These are phyloP conservation scores for Fusarium sp. DNA, from an alignment of 2,329 filamentous ascomycete species.

Conservation along the genomic window DNA sequence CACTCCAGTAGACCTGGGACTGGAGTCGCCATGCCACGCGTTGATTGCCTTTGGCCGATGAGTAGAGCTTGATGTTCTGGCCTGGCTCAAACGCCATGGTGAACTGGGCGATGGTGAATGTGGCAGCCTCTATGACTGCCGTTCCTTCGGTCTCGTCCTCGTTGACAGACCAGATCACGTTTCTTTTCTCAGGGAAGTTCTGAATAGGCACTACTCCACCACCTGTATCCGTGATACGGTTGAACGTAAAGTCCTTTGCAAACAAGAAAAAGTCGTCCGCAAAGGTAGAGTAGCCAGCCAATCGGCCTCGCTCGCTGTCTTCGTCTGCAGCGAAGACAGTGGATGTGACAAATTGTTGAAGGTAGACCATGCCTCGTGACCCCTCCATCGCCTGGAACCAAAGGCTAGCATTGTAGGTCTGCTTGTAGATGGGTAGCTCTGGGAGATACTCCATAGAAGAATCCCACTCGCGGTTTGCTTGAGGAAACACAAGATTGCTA, in stretches of 20 bases:
- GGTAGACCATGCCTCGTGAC: slow-evolving; percentile 6
- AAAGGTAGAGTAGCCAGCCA: slow-evolving; percentile 1
- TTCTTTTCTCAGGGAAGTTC: background rate
- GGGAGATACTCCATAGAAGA: background rate
- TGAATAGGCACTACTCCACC: slow-evolving; percentile 1
- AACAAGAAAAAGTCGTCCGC: slow-evolving; percentile 16
- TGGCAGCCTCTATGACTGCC: background rate
- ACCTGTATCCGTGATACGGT: slow-evolving; percentile 9
- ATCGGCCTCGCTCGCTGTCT: slow-evolving; percentile 2
- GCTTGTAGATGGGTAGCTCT: slow-evolving; percentile 10
- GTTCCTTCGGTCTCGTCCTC: slow-evolving; percentile 17
- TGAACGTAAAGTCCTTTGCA: slow-evolving; percentile 11
- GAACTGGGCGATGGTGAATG: slow-evolving; percentile 16
- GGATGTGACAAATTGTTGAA: slow-evolving; percentile 18
- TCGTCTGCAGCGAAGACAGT: slow-evolving; percentile 1
- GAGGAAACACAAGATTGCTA: slow-evolving; percentile 19
- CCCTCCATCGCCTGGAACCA: slow-evolving; percentile 20
- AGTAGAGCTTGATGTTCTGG: slow-evolving; percentile 12
- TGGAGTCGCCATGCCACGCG: slow-evolving; percentile 12
- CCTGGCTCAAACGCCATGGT: slow-evolving; percentile 6
- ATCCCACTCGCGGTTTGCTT: slow-evolving; percentile 7
- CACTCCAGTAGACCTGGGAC: background rate
- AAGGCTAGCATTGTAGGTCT: slow-evolving; percentile 4
- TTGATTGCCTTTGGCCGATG: slow-evolving; percentile 8
- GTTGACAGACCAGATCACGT: slow-evolving; percentile 10